Base-by-base conservation (phyloP, 2,329 filamentous ascomycete species). In the Botrytis elliptica region DNA sequence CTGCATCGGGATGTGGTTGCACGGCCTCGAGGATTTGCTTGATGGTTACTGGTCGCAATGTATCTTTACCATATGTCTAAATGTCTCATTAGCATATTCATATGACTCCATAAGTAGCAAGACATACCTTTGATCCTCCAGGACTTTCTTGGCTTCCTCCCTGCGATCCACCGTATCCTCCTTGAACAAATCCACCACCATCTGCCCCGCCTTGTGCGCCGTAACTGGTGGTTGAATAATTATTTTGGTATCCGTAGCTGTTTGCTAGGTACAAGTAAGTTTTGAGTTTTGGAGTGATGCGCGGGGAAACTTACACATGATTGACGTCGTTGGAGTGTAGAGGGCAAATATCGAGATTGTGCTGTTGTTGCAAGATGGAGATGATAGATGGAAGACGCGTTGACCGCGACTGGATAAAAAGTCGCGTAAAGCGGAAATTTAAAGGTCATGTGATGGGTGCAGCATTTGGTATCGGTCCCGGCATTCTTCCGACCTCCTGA, bases 1-100 rank as follows among this genome's bases (percentile, higher is more conserved):
- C 91, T 73, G 90, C 90, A 74, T 91, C 89, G 3, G 90, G 89
- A 81, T 92, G 91, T 57, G 91, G 88, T 83, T 94, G 91, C 76
- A 92, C 88, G 22, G 94, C 93, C 76, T 97, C 93, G 80, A 95
- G 86, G 74, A 98, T 88, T 84, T 99, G 96, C 83, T 98, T 98
- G 84, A 98, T 93, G 18, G 96, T 99, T 65, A 98, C 93, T 1
- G 96, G 95, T 63, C 96, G 92, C 70, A 99, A 88, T 33, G 94
- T 95, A 79, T 98, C 94, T 83, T 97, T 93, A 78, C 88, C 87
- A 82, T 92, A 92, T 70, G 70, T 75, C 72, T 76, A 29, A n/a
- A 42, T 65, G 29, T 29, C n/a, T 55, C 42, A 14, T 75, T 38
- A 74, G 66, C 46, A 72, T 25, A 33, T 25, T 9, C 29, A 25